Evolutionary conservation across 495 filamentous ascomycete genomes (phyloP).

Genomic region (Aspergillus olivimuriae): DNA sequence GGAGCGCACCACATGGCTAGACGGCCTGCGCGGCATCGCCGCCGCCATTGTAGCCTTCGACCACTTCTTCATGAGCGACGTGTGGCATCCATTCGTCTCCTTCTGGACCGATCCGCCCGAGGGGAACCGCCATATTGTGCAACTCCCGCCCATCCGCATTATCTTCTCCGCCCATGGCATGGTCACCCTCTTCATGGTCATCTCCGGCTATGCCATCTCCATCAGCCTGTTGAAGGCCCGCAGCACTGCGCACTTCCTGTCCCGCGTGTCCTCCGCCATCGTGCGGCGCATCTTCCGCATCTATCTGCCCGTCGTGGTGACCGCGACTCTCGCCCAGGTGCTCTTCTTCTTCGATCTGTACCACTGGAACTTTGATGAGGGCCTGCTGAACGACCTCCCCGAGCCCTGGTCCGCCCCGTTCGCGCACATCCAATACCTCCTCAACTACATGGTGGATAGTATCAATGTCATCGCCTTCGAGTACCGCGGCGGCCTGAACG

Average conservation of each 20-base stretch:
- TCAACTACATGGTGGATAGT: conserved; percentile 30
- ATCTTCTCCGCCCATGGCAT: conserved; percentile 50
- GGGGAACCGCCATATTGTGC: conserved; percentile 40
- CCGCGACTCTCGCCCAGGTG: conserved; percentile 38
- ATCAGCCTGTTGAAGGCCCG: conserved; percentile 45
- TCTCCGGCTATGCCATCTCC: conserved; percentile 55
- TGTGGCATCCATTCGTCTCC: conserved; percentile 19
- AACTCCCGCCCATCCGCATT: conserved; percentile 52
- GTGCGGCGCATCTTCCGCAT: conserved; percentile 51
- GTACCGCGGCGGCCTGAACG: conserved; percentile 16
- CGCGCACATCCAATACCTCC: conserved; percentile 15
- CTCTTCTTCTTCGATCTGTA: conserved; percentile 29
- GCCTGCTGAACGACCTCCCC: conserved; percentile 6
- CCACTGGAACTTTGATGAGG: conserved; percentile 9
- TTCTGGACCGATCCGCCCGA: conserved; percentile 26
- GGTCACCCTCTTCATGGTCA: conserved; percentile 60
- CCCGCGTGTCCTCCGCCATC: conserved; percentile 41
- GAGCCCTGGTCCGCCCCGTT: conserved; percentile 19
- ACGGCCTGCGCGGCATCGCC: conserved; percentile 25
- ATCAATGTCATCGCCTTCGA: conserved; percentile 22
- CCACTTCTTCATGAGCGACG: conserved; percentile 20
- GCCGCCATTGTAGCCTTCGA: conserved; percentile 19
- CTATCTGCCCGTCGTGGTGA: conserved; percentile 45
- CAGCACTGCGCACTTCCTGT: conserved; percentile 26
- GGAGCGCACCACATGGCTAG: conserved; percentile 20